Conservation (phyloP, 2,329 filamentous ascomycete genomes). For the Mycocentrospora acerina region DNA sequence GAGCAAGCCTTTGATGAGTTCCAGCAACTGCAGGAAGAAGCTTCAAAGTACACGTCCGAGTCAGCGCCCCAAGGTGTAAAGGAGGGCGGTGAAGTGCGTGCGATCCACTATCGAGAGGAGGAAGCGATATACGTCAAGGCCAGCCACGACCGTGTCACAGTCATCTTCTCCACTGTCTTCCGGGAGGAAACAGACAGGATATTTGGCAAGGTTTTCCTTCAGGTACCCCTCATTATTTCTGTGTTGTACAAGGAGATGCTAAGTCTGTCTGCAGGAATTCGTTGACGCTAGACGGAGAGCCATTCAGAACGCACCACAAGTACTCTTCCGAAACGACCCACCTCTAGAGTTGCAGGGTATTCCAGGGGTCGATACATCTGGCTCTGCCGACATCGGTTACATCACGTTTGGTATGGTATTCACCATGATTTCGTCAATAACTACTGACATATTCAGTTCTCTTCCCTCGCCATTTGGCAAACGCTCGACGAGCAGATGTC, state of each 20-base stretch:
- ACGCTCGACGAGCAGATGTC: constrained; percentile 86
- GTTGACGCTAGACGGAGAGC: constrained; percentile 92
- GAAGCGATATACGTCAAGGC: constrained; percentile 99
- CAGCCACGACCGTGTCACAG: constrained; percentile 93
- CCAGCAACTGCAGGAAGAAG: constrained; percentile 80
- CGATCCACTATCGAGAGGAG: constrained; percentile 97
- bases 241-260: background rate
- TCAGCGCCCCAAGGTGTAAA: constrained; percentile 86
- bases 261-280: constrained; percentile 64
- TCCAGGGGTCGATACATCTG: constrained; percentile 71
- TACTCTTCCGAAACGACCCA: constrained; percentile 92
- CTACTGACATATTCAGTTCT: constrained; percentile 62
- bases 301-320: constrained; percentile 97
- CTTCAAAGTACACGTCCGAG: constrained; percentile 89
- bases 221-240: constrained; percentile 46
- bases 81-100: constrained; percentile 90
- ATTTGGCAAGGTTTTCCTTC: constrained; percentile 96
- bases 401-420: constrained; percentile 83
- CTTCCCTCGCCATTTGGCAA: constrained; percentile 91
- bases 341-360: constrained; percentile 88
- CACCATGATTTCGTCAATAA: constrained; percentile 9
- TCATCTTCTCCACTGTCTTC: constrained; percentile 99
- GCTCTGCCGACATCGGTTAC: constrained; percentile 88
- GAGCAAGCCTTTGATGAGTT: constrained; percentile 96
- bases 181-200: constrained; percentile 96